phyloP scores from a whole-genome alignment of 2,329 filamentous ascomycete species.

The Botryotinia convoluta region DNA sequence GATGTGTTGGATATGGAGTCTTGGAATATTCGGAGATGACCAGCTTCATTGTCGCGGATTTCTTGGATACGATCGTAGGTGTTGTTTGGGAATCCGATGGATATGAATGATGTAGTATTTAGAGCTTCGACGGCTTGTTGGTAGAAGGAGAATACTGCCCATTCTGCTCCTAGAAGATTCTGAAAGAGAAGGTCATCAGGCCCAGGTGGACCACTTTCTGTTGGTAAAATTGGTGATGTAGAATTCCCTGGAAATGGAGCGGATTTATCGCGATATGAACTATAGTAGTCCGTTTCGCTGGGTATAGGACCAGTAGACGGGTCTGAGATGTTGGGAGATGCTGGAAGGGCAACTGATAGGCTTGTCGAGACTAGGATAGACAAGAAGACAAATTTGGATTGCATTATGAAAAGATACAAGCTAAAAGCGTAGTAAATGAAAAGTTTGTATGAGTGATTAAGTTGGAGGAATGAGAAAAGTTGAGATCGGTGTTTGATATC shows the following conservation, averaged over 20 bases:
- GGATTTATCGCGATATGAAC: slow-evolving; percentile 37
- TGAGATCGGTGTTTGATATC: not conserved
- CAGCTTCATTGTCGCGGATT: slow-evolving; percentile 48
- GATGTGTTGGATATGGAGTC: slow-evolving; percentile 44
- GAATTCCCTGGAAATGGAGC: slow-evolving; percentile 42
- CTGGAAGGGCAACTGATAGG: slow-evolving; percentile 1
- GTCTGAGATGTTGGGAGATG: not conserved
- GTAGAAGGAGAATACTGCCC: slow-evolving; percentile 47
- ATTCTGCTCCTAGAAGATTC: slow-evolving; percentile 46
- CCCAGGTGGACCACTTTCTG: slow-evolving; percentile 36
- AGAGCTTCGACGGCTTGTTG: slow-evolving; percentile 44
- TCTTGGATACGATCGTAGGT: slow-evolving; percentile 43
- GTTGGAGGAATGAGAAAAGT: not conserved
- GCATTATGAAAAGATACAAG: not conserved
- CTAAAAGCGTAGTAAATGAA: not conserved
- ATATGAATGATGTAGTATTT: slow-evolving; percentile 40
- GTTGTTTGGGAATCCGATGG: slow-evolving; percentile 40
- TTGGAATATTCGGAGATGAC: slow-evolving; percentile 46
- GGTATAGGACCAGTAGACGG: slow-evolving; percentile 31
- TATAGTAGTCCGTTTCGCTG: slow-evolving; percentile 39
- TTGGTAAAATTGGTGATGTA: slow-evolving; percentile 38
- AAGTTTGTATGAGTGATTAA: not conserved
- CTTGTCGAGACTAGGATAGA: not conserved
- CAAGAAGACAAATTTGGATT: not conserved
- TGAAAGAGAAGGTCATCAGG: slow-evolving; percentile 46